Conservation (phyloP, 129 eudicot genomes). For the Flaveria robusta region DNA sequence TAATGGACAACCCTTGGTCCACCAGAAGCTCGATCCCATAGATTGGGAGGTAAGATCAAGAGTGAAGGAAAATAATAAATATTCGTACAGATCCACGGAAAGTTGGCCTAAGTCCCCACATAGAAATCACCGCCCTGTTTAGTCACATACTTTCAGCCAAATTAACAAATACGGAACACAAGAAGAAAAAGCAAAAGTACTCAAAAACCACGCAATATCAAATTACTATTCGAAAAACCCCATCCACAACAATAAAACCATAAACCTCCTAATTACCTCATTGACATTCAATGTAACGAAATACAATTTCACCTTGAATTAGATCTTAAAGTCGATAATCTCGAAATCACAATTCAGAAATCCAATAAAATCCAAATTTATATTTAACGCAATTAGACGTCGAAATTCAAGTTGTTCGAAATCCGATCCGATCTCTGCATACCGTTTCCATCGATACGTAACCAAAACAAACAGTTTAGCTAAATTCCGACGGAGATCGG, state of each 20-base stretch:
- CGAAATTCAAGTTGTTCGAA: neutral
- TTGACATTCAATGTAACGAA: conserved; percentile 18
- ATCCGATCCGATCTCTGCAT: conserved; percentile 44
- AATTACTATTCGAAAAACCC: conserved; percentile 24
- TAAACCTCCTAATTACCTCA: conserved; percentile 23
- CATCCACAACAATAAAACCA: conserved; percentile 31
- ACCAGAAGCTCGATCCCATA: conserved; percentile 27
- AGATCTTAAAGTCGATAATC: conserved; percentile 13
- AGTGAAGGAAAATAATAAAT: conserved; percentile 5
- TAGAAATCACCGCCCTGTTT: conserved; percentile 31
- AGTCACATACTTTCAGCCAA: conserved; percentile 30
- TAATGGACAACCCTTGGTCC: neutral
- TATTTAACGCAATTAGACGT: conserved; percentile 24
- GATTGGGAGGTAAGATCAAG: conserved; percentile 26
- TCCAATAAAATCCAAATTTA: neutral
- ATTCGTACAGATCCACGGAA: conserved; percentile 29
- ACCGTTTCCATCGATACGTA: neutral
- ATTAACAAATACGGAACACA: conserved; percentile 8
- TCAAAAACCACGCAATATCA: too few species aligned
- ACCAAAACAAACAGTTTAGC: conserved; percentile 10
- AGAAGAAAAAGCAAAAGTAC: conserved; percentile 18
- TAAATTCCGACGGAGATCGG: conserved; percentile 34
- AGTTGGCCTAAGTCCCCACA: conserved; percentile 37
- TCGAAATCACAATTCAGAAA: neutral
- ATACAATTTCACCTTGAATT: conserved; percentile 17